These are phyloP conservation scores for Ophiocordyceps sinensis DNA, from an alignment of 2,329 filamentous ascomycete species.

Conservation along the genomic window DNA sequence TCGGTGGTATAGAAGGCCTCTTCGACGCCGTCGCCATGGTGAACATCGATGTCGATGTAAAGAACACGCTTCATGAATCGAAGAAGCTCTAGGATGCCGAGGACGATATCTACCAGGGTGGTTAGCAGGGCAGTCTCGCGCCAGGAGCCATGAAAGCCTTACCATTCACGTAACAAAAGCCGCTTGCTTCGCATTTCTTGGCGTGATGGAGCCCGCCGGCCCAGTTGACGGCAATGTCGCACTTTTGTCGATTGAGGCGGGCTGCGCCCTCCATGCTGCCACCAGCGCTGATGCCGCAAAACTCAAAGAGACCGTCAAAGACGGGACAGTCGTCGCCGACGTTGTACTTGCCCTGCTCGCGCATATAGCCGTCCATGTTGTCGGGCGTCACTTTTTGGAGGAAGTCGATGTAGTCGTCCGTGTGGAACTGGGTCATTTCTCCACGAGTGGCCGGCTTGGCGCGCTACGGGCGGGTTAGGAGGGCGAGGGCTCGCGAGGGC, in stretches of 20 bases:
- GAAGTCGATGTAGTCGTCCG: slow-evolving; percentile 90
- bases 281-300: slow-evolving; percentile 87
- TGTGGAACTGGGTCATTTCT: slow-evolving; percentile 90
- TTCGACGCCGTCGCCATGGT: slow-evolving; percentile 86
- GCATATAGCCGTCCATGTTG: slow-evolving; percentile 89
- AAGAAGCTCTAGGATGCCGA: slow-evolving; percentile 84
- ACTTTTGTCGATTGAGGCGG: slow-evolving; percentile 78
- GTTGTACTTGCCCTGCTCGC: slow-evolving; percentile 88
- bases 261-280: slow-evolving; percentile 89
- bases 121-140: not conserved
- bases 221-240: slow-evolving; percentile 97
- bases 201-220: slow-evolving; percentile 93
- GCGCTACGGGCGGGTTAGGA: slow-evolving; percentile 32
- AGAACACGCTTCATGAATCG: slow-evolving; percentile 88
- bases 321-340: slow-evolving; percentile 95
- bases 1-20: slow-evolving; percentile 90
- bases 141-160: slow-evolving; percentile 18
- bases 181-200: slow-evolving; percentile 90
- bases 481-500: no score
- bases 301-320: slow-evolving; percentile 95
- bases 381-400: slow-evolving; percentile 90
- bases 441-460: slow-evolving; percentile 77
- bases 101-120: slow-evolving; percentile 62
- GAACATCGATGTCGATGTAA: slow-evolving; percentile 93
- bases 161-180: slow-evolving; percentile 98